Evolutionary conservation across 306 rosid species (phyloP).

Genomic region (Cercis canadensis): DNA sequence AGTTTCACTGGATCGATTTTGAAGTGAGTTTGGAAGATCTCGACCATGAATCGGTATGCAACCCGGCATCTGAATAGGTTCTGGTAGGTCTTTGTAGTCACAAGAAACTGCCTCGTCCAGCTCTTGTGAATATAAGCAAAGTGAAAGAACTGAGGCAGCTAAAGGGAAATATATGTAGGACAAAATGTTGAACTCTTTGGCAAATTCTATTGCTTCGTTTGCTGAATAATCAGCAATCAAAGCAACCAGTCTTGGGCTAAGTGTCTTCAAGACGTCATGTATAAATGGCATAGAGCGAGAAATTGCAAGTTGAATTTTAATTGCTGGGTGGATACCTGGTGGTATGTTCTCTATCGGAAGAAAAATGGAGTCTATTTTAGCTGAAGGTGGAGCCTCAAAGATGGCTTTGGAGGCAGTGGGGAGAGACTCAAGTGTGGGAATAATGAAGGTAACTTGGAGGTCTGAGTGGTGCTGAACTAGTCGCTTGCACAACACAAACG

Average conservation of each 20-base stretch:
- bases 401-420: not conserved
- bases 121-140: conserved; percentile 27
- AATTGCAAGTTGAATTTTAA: not conserved
- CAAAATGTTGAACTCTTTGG: conserved; percentile 35
- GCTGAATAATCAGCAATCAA: conserved; percentile 40
- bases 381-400: conserved; percentile 15
- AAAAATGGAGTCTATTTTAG: conserved; percentile 5
- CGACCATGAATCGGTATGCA: conserved; percentile 41
- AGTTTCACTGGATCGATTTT: conserved; percentile 29
- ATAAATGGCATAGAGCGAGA: conserved; percentile 34
- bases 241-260: conserved; percentile 4
- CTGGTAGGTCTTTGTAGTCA: conserved; percentile 40
- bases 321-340: not conserved
- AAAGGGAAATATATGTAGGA: conserved; percentile 48
- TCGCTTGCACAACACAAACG: conserved; percentile 23
- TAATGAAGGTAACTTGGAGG: conserved; percentile 19
- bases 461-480: not conserved
- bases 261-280: conserved; percentile 19
- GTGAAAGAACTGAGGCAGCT: conserved; percentile 36
- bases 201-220: conserved; percentile 36
- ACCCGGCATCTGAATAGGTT: conserved; percentile 42
- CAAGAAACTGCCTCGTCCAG: conserved; percentile 39
- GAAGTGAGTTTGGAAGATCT: conserved; percentile 44
- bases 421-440: conserved; percentile 28
- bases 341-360: conserved; percentile 32